Base-by-base conservation (phyloP, 768 basidiomycete genomes). In the Pholiota microspora region DNA sequence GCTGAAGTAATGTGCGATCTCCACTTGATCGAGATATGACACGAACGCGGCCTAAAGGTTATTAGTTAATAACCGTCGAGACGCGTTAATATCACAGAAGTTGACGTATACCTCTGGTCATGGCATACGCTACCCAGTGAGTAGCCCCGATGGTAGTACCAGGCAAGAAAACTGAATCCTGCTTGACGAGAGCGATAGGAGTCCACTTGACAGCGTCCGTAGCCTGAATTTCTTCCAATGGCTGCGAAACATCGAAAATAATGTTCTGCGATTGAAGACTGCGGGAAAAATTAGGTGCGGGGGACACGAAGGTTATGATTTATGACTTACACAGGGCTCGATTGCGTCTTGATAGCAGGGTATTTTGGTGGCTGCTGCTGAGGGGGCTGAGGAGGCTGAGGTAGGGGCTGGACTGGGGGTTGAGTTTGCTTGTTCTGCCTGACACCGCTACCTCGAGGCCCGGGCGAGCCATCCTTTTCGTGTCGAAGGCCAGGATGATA, bases 41-140 rank as follows among this genome's bases (percentile, higher is more conserved):
- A 40, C 92, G 88, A 48, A 94, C 88, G 56, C 92, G 90, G 55
- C 88, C 86, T 85, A 56, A 40, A 42, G 23, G 21, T 42, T 9
- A 42, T 42, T 28, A 24, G 25, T 28, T 59, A 2, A 57, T 45
- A 53, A 48, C 1, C 24, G 34, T 28, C n/a, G 38, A 10, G 25
- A 47, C n/a, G 31, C 27, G 13, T 28, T 27, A 44, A 23, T 4
- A 7, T 16, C 9, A 24, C 34, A 34, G 16, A 57, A 2, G 27
- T 38, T 15, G n/a, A 12, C 29, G 18, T 64, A 8, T 57, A 83
- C 88, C 89, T 73, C 87, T 84, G 4, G 88, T 92, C 92, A 94
- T 94, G 23, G 91, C 92, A 63, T 94, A 93, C 13, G 92, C 92
- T 55, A 94, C 92, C 89, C 92, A 94, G 64, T 91, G 88, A 4